phyloP scores from a whole-genome alignment of 2,329 filamentous ascomycete species.

The Cercospora janseana region DNA sequence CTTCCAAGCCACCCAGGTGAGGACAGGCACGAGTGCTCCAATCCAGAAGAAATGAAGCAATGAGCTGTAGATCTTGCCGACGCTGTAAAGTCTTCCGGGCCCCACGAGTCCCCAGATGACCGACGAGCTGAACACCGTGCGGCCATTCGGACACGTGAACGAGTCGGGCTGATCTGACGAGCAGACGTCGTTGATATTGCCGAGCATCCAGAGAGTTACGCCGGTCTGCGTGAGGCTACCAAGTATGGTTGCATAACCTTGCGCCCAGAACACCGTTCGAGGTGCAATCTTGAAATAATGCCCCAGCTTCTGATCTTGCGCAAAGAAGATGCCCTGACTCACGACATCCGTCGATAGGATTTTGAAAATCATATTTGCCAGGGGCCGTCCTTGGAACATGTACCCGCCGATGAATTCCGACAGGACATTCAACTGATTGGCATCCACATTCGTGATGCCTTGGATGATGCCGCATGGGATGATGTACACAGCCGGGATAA shows the following conservation, averaged over 20 bases:
- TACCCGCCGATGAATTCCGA: conserved; percentile 54
- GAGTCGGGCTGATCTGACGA: conserved; percentile 46
- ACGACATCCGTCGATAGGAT: conserved; percentile 37
- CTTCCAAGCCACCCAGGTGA: conserved; percentile 46
- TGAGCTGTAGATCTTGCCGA: conserved; percentile 48
- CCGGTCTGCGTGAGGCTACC: conserved; percentile 46
- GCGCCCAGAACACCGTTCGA: conserved; percentile 47
- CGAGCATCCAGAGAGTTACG: conserved; percentile 50
- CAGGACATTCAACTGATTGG: conserved; percentile 41
- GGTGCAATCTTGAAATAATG: conserved; percentile 44
- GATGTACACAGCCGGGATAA: conserved; percentile 76
- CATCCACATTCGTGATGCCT: conserved; percentile 65
- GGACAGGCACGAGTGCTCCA: conserved; percentile 44
- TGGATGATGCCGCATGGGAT: conserved; percentile 91
- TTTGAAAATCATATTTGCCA: conserved; percentile 38
- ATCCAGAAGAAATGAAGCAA: conserved; percentile 55
- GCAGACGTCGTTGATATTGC: conserved; percentile 40
- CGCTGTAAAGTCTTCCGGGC: conserved; percentile 49
- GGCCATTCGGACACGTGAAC: conserved; percentile 51
- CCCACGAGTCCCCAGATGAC: conserved; percentile 49
- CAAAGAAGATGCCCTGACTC: conserved; percentile 35
- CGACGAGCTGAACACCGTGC: conserved; percentile 45
- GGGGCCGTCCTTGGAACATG: conserved; percentile 43
- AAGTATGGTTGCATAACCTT: conserved; percentile 45
- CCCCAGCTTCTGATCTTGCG: conserved; percentile 40